These are phyloP conservation scores for Lathyrus sativus DNA, from an alignment of 306 rosid genomes.

Conservation along the genomic window DNA sequence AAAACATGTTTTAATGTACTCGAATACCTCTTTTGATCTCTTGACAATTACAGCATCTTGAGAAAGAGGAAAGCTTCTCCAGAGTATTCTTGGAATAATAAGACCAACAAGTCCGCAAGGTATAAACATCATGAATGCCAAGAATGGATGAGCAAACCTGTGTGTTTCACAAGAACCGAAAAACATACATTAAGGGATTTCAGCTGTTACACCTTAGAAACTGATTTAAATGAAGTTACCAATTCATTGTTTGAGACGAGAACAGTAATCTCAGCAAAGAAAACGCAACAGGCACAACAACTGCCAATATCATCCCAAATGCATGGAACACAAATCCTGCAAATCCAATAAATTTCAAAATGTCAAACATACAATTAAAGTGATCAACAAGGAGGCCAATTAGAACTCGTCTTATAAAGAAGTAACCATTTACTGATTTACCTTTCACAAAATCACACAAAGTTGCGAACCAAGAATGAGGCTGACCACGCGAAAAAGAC, in stretches of 20 bases:
- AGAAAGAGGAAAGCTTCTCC: slow-evolving; percentile 67
- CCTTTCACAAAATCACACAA: slow-evolving; percentile 74
- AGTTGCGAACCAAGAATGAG: slow-evolving; percentile 58
- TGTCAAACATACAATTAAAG: slow-evolving; percentile 9
- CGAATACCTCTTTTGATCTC: slow-evolving; percentile 69
- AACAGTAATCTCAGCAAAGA: slow-evolving; percentile 66
- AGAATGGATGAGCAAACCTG: slow-evolving; percentile 90
- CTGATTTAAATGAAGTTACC: slow-evolving; percentile 56
- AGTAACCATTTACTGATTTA: slow-evolving; percentile 51
- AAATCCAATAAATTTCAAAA: slow-evolving; percentile 43
- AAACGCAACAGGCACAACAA: slow-evolving; percentile 70
- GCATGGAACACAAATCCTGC: slow-evolving; percentile 74
- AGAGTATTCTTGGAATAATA: slow-evolving; percentile 71
- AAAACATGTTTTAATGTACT: slow-evolving; percentile 30
- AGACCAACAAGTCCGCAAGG: slow-evolving; percentile 84
- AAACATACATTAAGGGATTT: slow-evolving; percentile 30
- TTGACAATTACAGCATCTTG: slow-evolving; percentile 61
- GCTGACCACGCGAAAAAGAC: slow-evolving; percentile 49
- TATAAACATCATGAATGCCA: slow-evolving; percentile 92
- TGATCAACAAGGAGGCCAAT: slow-evolving; percentile 12
- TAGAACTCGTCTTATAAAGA: slow-evolving; percentile 29
- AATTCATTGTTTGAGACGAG: slow-evolving; percentile 75
- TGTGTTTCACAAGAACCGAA: slow-evolving; percentile 39
- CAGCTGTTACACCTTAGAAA: slow-evolving; percentile 31
- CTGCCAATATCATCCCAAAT: slow-evolving; percentile 62